Evolutionary conservation across 2,329 filamentous ascomycete genomes (phyloP), one percentile per base, ranked within the genome.

Genomic region (Penicillium sp.): DNA sequence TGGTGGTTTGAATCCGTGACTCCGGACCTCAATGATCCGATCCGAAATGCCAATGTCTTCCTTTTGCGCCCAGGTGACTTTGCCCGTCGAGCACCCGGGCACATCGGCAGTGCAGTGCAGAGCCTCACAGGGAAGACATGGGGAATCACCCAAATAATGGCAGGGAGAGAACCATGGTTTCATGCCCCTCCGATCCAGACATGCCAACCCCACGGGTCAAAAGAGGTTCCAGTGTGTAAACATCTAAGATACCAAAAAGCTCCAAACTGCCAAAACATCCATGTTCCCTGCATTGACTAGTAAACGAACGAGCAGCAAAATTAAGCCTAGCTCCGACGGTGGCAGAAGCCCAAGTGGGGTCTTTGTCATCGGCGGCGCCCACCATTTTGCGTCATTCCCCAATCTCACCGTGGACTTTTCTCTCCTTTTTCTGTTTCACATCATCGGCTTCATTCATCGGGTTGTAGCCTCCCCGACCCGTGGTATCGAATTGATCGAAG

Each of bases 401-500:
- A 18, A 46, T 42, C 49, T 34, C 12, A 26, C 41, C 41, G 41
- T 41, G 16, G 24, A 39, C 42, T 18, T 39, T 36, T 47, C 39
- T 39, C 31, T 47, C 13, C 7, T 23, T 28, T 34, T 46, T 51
- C 34, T 13, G 26, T 29, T 53, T 42, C 42, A 13, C 45, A 24
- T 24, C 47, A 31, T 46, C 31, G 45, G 33, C 34, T 50, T 53
- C 45, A 24, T 42, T 45, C 45, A 44, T 51, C 29, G 29, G 26
- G 43, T 28, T 43, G 28, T 26, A 31, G n/a, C 36, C 26, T 23
- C 29, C 49, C 28, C 47, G 42, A 13, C 2, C 18, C 31, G 13
- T 43, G 38, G 49, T 49, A 36, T 56, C 49, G 49, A 52, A 52
- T 56, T 56, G 53, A 52, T 56, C 53, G 45, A 47, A 13, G 8